Evolutionary conservation across 73 alveolate species (phyloP), one percentile per base, ranked within the genome.

Genomic region (Effrenium voratum): DNA sequence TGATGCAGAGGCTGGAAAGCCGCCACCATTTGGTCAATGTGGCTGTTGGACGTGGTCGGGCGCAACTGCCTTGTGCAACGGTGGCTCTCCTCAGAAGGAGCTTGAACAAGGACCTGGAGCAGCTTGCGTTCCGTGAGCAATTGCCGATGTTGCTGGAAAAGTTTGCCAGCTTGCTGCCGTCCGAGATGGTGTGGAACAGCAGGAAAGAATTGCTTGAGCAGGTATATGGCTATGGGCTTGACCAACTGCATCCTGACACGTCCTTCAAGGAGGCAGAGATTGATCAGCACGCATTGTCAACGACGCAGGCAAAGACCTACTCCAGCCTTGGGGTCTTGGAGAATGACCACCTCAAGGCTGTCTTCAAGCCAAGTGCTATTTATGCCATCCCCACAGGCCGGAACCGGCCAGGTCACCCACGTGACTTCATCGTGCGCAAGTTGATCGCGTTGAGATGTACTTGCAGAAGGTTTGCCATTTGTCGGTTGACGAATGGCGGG

Each of bases 211-310:
- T 76, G 34, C 38, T 76, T 2, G 41, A 76, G 13, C 38, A 41
- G 19, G 86, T 76, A 3, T 76, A 76, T 76, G 86, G 86, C 12
- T 76, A 43, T 40, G 59, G 86, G 19, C 41, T 76, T 36, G 86
- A 76, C 24, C 38, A 40, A 24, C 59, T 76, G 2, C 86, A 76
- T 26, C 86, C 86, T 5, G 46, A 43, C 59, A 1, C 24, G 2
- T 16, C 10, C 5, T 15, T 40, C 12, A 59, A 76, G 43, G 86
- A 76, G 41, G 43, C 38, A 43, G 40, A 76, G 41, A 12, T 76
- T 55, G 86, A 55, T 19, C 86, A 59, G 41, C 84, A 73, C 13
- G 46, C 84, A 36, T 47, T 50, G n/a, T 19, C 43, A 52, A 8
- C 63, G 8, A 52, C 63, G 63, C 8, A 8, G 8, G 19, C 63